phyloP scores from a whole-genome alignment of 352 stramenopile species.

The Pythium aristosporum region DNA sequence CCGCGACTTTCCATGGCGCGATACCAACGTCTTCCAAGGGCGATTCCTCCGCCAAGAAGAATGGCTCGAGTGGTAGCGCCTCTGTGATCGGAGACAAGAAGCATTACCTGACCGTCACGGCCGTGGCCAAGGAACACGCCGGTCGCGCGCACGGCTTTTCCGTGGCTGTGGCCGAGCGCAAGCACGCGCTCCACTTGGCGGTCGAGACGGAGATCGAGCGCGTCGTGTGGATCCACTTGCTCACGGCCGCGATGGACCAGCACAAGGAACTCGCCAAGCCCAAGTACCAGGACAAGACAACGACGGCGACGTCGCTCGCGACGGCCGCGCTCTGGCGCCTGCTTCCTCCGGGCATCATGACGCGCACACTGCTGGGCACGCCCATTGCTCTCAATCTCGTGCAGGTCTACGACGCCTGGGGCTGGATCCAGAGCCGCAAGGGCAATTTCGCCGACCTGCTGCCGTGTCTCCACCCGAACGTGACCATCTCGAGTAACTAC shows the following conservation, averaged over 20 bases:
- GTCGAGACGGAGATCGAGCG: conserved; percentile 72
- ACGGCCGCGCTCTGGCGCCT: conserved; percentile 31
- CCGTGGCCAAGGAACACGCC: conserved; percentile 55
- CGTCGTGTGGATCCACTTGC: conserved; percentile 72
- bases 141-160: conserved; percentile 57
- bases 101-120: conserved; percentile 54
- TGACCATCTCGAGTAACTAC: conserved; percentile 78
- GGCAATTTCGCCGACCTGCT: conserved; percentile 80
- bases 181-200: conserved; percentile 58
- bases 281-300: conserved; percentile 19
- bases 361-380: conserved; percentile 51
- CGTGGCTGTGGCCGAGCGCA: conserved; percentile 48
- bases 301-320: conserved; percentile 10
- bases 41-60: background rate
- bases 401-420: conserved; percentile 76
- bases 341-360: conserved; percentile 31
- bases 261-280: conserved; percentile 41
- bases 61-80: background rate
- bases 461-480: conserved; percentile 74
- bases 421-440: conserved; percentile 66
- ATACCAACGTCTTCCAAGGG: background rate
- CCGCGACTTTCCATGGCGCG: conserved; percentile 17
- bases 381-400: conserved; percentile 59
- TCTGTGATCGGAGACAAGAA: conserved; percentile 34
- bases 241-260: conserved; percentile 64